These are phyloP conservation scores for Papiliotrema terrestris DNA, from an alignment of 1,284 basidiomycete genomes.

Conservation along the genomic window DNA sequence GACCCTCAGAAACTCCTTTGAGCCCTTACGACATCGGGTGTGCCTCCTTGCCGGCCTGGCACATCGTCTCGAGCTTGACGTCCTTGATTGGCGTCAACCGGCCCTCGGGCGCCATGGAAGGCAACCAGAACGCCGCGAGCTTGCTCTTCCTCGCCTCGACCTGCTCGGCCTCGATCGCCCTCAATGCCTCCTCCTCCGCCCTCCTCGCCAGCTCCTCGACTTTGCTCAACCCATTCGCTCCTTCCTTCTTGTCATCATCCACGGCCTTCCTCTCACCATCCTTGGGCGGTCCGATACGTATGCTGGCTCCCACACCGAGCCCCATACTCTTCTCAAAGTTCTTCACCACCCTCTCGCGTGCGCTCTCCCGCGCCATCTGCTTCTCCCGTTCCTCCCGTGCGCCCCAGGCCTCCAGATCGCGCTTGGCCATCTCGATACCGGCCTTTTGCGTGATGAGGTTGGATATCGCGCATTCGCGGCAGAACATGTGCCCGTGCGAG, in stretches of 20 bases:
- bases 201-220: constrained; percentile 68
- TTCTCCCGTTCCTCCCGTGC: constrained; percentile 72
- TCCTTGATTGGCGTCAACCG: constrained; percentile 63
- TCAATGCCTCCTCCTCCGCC: constrained; percentile 78
- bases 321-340: constrained; percentile 79
- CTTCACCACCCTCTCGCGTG: constrained; percentile 73
- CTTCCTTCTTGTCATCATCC: constrained; percentile 58
- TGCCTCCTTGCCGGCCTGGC: constrained; percentile 63
- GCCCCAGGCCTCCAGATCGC: constrained; percentile 65
- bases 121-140: constrained; percentile 92
- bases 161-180: constrained; percentile 77
- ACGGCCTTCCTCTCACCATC: constrained; percentile 5
- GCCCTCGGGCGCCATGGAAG: constrained; percentile 74
- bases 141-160: constrained; percentile 72
- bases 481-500: constrained; percentile 74
- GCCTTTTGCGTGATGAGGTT: constrained; percentile 65
- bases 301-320: constrained; percentile 41
- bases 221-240: constrained; percentile 64
- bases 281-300: constrained; percentile 1
- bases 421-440: constrained; percentile 80
- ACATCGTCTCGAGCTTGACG: constrained; percentile 79
- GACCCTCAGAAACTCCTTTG: background rate
- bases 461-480: constrained; percentile 70
- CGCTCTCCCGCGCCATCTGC: constrained; percentile 61
- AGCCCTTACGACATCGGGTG: constrained; percentile 66